Conservation (phyloP, 495 filamentous ascomycete species). For the Penicillium verhagenii region DNA sequence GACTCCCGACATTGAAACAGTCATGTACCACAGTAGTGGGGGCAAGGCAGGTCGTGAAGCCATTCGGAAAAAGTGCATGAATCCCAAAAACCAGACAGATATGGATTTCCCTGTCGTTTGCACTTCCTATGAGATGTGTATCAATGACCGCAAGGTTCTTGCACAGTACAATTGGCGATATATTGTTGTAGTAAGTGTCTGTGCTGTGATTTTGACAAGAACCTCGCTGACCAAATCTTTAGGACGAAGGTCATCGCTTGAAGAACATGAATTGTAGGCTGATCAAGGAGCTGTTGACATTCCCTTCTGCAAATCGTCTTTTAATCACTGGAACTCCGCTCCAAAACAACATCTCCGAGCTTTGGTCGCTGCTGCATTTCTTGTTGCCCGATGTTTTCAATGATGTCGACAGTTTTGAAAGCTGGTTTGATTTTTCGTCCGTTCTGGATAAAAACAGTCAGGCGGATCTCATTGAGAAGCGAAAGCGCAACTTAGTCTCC, state of each 20-base stretch:
- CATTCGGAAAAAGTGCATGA: conserved; percentile 63
- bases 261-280: conserved; percentile 97
- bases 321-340: conserved; percentile 97
- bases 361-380: conserved; percentile 99
- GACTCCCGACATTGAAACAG: conserved; percentile 84
- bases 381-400: conserved; percentile 98
- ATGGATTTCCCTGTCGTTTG: conserved; percentile 76
- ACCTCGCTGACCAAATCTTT: conserved; percentile 48
- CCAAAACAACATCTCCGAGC: conserved; percentile 94
- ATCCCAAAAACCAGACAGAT: conserved; percentile 57
- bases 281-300: conserved; percentile 82
- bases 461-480: conserved; percentile 82
- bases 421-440: conserved; percentile 90
- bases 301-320: conserved; percentile 66
- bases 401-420: conserved; percentile 89
- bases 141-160: conserved; percentile 88
- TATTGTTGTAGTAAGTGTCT: conserved; percentile 80
- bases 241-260: conserved; percentile 93
- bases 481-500: conserved; percentile 76
- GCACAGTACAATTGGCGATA: conserved; percentile 90
- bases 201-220: not conserved
- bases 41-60: conserved; percentile 73
- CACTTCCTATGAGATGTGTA: conserved; percentile 95
- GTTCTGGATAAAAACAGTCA: conserved; percentile 98
- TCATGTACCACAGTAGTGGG: conserved; percentile 75